These are phyloP conservation scores for Annulohypoxylon moriforme DNA, from an alignment of 495 filamentous ascomycete genomes.

Conservation along the genomic window DNA sequence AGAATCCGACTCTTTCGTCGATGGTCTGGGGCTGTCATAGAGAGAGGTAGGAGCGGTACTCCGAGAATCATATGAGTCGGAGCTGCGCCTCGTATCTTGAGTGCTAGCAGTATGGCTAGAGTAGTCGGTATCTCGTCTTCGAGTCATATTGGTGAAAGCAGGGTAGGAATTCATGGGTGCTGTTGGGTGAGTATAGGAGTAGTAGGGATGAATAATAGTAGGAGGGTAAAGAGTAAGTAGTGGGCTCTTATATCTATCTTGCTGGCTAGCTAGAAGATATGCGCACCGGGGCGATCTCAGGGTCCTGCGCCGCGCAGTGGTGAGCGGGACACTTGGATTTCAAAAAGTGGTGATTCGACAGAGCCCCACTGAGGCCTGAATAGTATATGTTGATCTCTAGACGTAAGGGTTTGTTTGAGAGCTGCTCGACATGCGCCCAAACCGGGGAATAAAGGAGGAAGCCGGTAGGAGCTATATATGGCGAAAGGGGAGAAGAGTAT, in stretches of 20 bases:
- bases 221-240: slow-evolving; percentile 4
- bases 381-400: slow-evolving; percentile 42
- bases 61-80: slow-evolving; percentile 71
- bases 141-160: slow-evolving; percentile 40
- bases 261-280: slow-evolving; percentile 12
- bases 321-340: slow-evolving; percentile 42
- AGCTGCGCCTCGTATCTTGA: slow-evolving; percentile 69
- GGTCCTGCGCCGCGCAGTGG: slow-evolving; percentile 40
- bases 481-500: slow-evolving; percentile 26
- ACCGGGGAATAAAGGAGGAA: slow-evolving; percentile 39
- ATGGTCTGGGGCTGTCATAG: slow-evolving; percentile 67
- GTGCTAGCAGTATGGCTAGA: slow-evolving; percentile 63
- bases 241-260: slow-evolving; percentile 42
- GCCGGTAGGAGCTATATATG: slow-evolving; percentile 40
- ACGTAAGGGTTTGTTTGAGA: slow-evolving; percentile 46
- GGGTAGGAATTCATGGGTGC: slow-evolving; percentile 30
- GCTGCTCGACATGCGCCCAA: slow-evolving; percentile 45
- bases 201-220: slow-evolving; percentile 18
- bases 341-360: slow-evolving; percentile 39
- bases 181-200: slow-evolving; percentile 24
- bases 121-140: slow-evolving; percentile 44
- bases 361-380: slow-evolving; percentile 49
- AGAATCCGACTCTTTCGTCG: slow-evolving; percentile 57
- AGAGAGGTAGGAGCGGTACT: slow-evolving; percentile 75
- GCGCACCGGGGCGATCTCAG: slow-evolving; percentile 37